These are phyloP conservation scores for Candida fluviatilis DNA, from an alignment of 805 yeast species.

Conservation along the genomic window DNA sequence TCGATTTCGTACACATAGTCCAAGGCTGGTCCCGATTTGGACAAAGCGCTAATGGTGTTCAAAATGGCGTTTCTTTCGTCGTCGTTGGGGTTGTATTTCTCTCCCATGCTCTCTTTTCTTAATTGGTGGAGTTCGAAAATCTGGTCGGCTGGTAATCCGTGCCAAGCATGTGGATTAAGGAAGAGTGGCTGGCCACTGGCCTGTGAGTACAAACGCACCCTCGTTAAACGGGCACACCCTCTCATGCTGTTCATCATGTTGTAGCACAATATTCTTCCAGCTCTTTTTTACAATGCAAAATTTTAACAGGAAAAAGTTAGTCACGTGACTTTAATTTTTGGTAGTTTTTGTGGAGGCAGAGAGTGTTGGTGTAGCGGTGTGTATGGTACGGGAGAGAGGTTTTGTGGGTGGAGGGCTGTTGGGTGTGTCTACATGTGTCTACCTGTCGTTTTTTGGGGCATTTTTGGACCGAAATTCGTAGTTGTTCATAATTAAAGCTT, in stretches of 20 bases:
- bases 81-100: slow-evolving; percentile 48
- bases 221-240: not conserved
- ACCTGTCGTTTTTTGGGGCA: too few species aligned
- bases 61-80: slow-evolving; percentile 54
- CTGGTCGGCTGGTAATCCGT: slow-evolving; percentile 58
- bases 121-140: slow-evolving; percentile 58
- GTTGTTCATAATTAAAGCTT: too few species aligned
- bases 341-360: too few species aligned
- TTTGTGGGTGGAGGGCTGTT: too few species aligned
- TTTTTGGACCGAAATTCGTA: too few species aligned
- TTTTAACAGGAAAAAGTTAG: not conserved
- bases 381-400: too few species aligned
- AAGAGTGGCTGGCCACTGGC: slow-evolving; percentile 28
- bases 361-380: too few species aligned
- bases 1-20: slow-evolving; percentile 40
- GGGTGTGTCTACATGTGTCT: too few species aligned
- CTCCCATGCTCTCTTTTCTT: slow-evolving; percentile 46
- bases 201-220: slow-evolving; percentile 3
- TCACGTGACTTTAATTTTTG: too few species aligned
- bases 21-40: slow-evolving; percentile 27
- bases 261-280: not conserved
- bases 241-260: not conserved
- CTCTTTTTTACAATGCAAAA: not conserved
- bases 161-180: slow-evolving; percentile 67
- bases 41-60: slow-evolving; percentile 32